Base-by-base conservation (phyloP, 2,329 filamentous ascomycete genomes). In the Penicillium polonicum region DNA sequence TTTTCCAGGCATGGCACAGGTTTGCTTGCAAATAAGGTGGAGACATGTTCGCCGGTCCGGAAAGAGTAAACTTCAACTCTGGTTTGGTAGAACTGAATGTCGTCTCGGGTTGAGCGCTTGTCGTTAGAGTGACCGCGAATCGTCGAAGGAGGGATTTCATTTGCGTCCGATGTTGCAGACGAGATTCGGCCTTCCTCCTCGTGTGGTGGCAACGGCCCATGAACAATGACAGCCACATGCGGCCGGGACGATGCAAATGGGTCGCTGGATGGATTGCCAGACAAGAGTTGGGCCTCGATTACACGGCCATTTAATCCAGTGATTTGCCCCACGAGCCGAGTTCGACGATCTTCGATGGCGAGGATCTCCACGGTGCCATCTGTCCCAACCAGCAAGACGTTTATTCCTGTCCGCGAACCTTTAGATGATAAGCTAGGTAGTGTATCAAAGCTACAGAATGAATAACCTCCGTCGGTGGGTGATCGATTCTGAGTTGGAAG, bases 21-120 rank as follows among this genome's bases (percentile, higher is more conserved):
- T 80, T 49, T 89, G 83, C 88, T 86, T 66, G 87, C 84, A 59
- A 95, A 87, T 9, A 97, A 79, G 0, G 90, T 88, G 27, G 87
- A 84, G 54, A 97, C 76, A 55, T 85, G 84, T 60, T 84, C 82
- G 66, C 87, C 87, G n/a, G 87, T 90, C 65, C 84, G 86, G 59
- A 97, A 78, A 1, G 92, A 97, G 74, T 93, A 96, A 0, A 97
- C 80, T 65, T 97, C 91, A 6, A 96, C 91, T 0, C 88, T 88
- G 0, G 92, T 97, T 74, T 96, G 92, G 68, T 93, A 95, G 46
- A 67, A 69, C 19, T 61, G 62, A 1, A 63, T 52, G 10, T 75
- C 73, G 6, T 73, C 70, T 50, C 63, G 70, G 23, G 59, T 44
- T 23, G 48, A 15, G 10, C 68, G 68, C 59, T 60, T 64, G 60